A percentile compares a stretch with the other conserved stretches of the same genome.
Evolutionary conservation across 202 grass and related monocot genomes (phyloP).

Genomic region (Cymbopogon flexuosus): DNA sequence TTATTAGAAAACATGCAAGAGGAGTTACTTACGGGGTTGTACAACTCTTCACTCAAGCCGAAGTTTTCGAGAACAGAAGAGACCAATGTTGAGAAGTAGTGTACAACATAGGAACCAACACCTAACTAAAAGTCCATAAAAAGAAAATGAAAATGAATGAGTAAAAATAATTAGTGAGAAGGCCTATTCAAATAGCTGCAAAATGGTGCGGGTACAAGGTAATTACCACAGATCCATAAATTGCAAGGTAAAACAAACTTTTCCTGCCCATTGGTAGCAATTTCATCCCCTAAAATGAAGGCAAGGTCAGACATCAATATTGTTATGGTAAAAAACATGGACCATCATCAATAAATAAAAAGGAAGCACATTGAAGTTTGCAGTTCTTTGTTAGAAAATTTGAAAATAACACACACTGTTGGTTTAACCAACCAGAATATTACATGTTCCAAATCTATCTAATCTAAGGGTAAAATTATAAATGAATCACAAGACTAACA

Average conservation of each 20-base stretch:
- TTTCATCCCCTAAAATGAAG: slow-evolving; percentile 73
- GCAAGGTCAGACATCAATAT: slow-evolving; percentile 35
- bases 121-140: slow-evolving; percentile 54
- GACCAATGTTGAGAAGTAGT: slow-evolving; percentile 80
- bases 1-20: not conserved
- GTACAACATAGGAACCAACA: slow-evolving; percentile 69
- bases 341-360: slow-evolving; percentile 19
- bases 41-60: slow-evolving; percentile 82
- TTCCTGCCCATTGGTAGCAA: slow-evolving; percentile 87
- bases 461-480: not conserved
- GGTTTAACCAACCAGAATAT: not conserved
- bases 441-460: not conserved
- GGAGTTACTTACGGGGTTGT: slow-evolving; percentile 79
- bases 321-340: not conserved
- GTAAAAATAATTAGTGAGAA: slow-evolving; percentile 24
- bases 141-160: not conserved
- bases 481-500: not conserved
- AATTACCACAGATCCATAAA: slow-evolving; percentile 90
- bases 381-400: slow-evolving; percentile 11
- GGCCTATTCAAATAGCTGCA: not conserved
- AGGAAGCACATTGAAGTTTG: not conserved
- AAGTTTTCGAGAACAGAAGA: slow-evolving; percentile 72
- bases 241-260: slow-evolving; percentile 71
- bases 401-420: not conserved
- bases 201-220: slow-evolving; percentile 17